phyloP scores from a whole-genome alignment of 164 flowering plant species.

The Tinospora cordifolia region DNA sequence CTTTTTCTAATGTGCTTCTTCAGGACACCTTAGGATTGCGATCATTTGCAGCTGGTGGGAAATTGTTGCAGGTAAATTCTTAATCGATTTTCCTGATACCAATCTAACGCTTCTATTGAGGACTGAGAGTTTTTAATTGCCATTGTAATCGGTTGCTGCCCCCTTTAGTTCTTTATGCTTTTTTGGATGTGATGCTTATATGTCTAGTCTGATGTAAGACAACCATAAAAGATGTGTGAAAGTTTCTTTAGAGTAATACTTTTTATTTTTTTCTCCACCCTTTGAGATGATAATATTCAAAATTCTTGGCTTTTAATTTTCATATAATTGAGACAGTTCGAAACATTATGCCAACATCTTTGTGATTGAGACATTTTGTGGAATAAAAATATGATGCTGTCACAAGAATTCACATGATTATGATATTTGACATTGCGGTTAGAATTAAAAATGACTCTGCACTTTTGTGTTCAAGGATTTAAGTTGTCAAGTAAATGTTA shows the following conservation, averaged over 20 bases:
- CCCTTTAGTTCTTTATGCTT: background rate
- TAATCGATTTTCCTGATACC: background rate
- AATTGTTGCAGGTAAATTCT: slow-evolving; percentile 73
- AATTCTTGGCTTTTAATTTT: background rate
- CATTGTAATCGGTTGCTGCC: background rate
- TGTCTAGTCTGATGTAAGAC: background rate
- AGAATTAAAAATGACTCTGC: background rate
- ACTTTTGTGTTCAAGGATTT: too few species aligned
- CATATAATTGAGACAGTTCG: background rate
- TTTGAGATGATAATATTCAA: background rate
- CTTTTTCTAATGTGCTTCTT: slow-evolving; percentile 12
- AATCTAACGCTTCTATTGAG: background rate
- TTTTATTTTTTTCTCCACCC: background rate
- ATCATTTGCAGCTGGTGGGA: slow-evolving; percentile 97
- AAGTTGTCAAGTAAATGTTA: too few species aligned
- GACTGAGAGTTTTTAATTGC: background rate
- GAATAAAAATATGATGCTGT: background rate
- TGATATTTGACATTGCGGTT: background rate
- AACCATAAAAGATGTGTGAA: background rate
- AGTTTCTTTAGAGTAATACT: background rate
- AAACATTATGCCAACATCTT: background rate
- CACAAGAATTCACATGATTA: background rate
- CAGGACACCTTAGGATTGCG: slow-evolving; percentile 95
- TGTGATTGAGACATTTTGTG: too few species aligned
- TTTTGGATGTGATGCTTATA: background rate